Percentiles rank a stretch among this genome's conserved stretches.
phyloP scores from a whole-genome alignment of 176 grass and related monocot genomes.

The Aegilops tauschii region DNA sequence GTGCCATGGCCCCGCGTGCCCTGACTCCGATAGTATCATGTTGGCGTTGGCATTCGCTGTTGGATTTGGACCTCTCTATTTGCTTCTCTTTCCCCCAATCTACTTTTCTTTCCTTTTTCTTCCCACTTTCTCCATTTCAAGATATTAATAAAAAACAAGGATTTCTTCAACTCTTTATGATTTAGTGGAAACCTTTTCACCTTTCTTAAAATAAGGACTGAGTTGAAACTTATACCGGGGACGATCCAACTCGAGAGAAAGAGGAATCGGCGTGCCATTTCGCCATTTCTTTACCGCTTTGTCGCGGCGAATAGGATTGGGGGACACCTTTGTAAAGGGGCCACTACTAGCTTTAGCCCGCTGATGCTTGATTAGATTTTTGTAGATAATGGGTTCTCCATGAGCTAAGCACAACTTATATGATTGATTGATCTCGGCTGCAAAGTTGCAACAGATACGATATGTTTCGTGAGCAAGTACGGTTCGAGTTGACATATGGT shows the following conservation, averaged over 20 bases:
- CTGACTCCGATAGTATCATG: background rate
- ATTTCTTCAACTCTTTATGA: background rate
- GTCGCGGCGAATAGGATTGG: background rate
- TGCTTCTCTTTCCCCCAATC: background rate
- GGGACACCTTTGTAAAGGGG: background rate
- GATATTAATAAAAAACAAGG: background rate
- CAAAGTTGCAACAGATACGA: background rate
- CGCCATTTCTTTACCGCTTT: background rate
- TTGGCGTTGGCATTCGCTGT: background rate
- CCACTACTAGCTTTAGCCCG: background rate
- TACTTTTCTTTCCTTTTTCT: background rate
- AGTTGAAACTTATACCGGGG: background rate
- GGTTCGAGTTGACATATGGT: background rate
- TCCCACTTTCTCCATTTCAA: background rate
- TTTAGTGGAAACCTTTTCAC: background rate
- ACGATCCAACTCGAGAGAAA: background rate
- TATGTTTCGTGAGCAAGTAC: background rate
- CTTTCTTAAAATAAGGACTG: too few species aligned
- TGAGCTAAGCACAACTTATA: background rate
- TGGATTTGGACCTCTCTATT: conserved; percentile 12
- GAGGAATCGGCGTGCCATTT: background rate
- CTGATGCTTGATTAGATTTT: background rate
- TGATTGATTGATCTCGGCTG: background rate
- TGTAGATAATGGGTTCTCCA: background rate
- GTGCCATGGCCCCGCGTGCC: background rate